Percentiles rank a stretch among this genome's conserved stretches.
Conservation (phyloP, 2,329 filamentous ascomycete species). For the Aspergillus fumigatus region DNA sequence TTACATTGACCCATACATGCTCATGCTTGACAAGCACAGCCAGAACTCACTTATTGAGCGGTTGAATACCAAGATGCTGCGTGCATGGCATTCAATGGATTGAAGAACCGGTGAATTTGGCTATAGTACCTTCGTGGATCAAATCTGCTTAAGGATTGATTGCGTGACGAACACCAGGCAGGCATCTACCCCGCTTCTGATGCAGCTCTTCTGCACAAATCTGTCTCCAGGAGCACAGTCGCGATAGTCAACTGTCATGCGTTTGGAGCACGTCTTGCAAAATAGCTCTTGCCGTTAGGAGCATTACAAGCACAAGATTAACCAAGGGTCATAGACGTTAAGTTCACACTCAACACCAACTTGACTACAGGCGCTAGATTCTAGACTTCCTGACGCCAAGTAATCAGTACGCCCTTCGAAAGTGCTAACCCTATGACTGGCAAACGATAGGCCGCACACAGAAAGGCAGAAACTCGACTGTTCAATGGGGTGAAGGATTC, state of each 20-base stretch:
- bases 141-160: not conserved
- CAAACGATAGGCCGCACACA: no score
- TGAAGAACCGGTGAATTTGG: not conserved
- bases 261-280: not conserved
- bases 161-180: not conserved
- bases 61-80: no score
- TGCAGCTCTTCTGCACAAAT: not conserved
- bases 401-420: not conserved
- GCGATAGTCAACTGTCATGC: not conserved
- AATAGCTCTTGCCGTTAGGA: not conserved
- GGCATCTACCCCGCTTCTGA: not conserved
- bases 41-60: no score
- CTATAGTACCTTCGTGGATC: not conserved
- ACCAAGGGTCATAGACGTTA: not conserved
- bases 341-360: not conserved
- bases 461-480: not conserved
- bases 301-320: not conserved
- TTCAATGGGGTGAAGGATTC: not conserved
- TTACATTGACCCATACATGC: not conserved
- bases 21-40: no score
- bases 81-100: not conserved
- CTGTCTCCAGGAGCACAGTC: not conserved
- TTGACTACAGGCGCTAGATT: not conserved
- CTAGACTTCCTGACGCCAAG: not conserved
- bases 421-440: no score